These are phyloP conservation scores for Aspergillus tanneri DNA, from an alignment of 2,329 filamentous ascomycete genomes.

Conservation along the genomic window DNA sequence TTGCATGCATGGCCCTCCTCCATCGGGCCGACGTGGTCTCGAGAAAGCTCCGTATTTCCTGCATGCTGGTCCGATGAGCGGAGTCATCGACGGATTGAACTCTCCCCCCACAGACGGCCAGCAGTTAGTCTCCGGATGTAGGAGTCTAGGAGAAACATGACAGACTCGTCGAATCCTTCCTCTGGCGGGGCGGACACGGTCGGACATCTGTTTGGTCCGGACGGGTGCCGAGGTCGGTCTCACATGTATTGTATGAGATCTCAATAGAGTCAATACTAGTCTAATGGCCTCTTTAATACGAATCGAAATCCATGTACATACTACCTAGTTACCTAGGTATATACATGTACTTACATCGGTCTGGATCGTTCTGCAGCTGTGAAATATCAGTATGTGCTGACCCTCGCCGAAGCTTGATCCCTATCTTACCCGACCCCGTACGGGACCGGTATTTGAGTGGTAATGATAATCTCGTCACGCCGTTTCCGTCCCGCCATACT, in stretches of 20 bases:
- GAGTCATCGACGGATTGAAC: no score
- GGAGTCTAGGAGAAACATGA: background rate
- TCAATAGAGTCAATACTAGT: no score
- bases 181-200: conserved; percentile 19
- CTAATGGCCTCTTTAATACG: no score
- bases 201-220: conserved; percentile 20
- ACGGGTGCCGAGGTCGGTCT: conserved; percentile 15
- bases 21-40: conserved; percentile 3
- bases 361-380: background rate
- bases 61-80: no score
- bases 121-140: conserved; percentile 3
- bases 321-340: background rate
- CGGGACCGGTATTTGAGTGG: conserved; percentile 11
- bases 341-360: no score
- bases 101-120: background rate
- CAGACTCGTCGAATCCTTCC: background rate
- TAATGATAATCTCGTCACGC: conserved; percentile 16
- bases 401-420: conserved; percentile 16
- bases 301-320: no score
- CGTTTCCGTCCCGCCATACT: conserved; percentile 14
- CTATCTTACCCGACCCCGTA: conserved; percentile 28
- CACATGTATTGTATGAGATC: no score
- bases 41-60: no score
- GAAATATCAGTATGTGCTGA: background rate
- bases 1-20: conserved; percentile 4